Base-by-base conservation (phyloP, 495 filamentous ascomycete genomes). In the Thermochaetoides thermophila region DNA sequence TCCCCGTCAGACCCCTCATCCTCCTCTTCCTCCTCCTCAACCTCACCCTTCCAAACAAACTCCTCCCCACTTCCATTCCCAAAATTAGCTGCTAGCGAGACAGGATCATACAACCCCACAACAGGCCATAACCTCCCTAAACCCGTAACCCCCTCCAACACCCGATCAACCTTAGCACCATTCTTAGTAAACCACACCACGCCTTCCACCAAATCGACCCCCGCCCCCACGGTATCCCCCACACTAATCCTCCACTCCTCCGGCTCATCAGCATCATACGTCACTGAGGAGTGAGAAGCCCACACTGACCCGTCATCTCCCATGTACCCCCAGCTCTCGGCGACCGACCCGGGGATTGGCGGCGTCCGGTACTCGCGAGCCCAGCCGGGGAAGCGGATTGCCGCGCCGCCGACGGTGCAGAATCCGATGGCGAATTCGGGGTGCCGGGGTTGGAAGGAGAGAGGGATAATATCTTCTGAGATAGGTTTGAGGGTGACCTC, bases 131-230 rank as follows among this genome's bases (percentile, higher is more conserved):
- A n/a, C 31, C 48, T 27, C 5, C 44, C 44, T n/a, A n/a, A n/a
- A 11, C 11, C 21, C 18, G 27, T 33, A 3, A 38, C 44, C 11
- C 24, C 34, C 20, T 33, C 27, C 3, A 45, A 27, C 18, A 10
- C 21, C 17, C 13, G 18, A 11, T 24, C 27, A 17, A 43, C 2
- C 26, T 23, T 28, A 6, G 27, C 27, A 4, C 49, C 49, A 16
- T 52, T 49, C 29, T 22, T 40, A n/a, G 49, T 52, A 17, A 37
- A 49, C 45, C 43, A 52, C 0, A 49, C 37, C 43, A 39, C 38
- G 1, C 36, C 21, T 27, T 14, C 27, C 0, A 6, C 32, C 23
- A 49, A 18, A 24, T 52, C 43, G 3, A 52, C 49, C 0, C 45
- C 49, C 12, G 28, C 34, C 4, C 49, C 49, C 3, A 52, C 38